Base-by-base conservation (phyloP, 495 filamentous ascomycete species). In the Aspergillus bridgeri region DNA sequence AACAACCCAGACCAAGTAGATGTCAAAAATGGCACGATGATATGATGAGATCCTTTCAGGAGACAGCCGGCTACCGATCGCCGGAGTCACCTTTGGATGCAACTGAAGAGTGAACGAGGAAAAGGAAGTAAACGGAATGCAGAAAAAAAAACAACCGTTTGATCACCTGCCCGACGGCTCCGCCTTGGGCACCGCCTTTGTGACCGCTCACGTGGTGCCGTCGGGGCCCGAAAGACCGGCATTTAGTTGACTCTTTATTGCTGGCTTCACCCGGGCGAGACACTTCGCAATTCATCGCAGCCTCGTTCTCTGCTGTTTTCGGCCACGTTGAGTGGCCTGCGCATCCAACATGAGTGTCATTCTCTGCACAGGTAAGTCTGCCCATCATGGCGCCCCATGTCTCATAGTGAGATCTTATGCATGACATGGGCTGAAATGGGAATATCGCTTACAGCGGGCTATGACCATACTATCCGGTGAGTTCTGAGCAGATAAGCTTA, bases 391-490 rank as follows among this genome's bases (percentile, higher is more conserved):
- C 25, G 6, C 8, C 15, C 1, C 19, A n/a, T 9, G 15, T 25
- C 33, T 29, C 53, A n/a, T 38, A 29, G 19, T 3, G 21, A 21
- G 17, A 11, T 25, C 3, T 24, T 24, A 11, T 25, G 13, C 8
- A n/a, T 11, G 22, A 23, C 24, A 25, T 50, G 5, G 3, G 23
- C 48, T 50, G 45, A 49, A 11, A 42, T 48, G 29, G 42, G 21
- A 38, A 29, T 33, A 44, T 51, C 48, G 42, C 18, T 3, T 53
- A 70, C 74, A 90, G 94, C 94, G 73, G 95, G 94, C 63, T 98
- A 98, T 76, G 94, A 98, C 79, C 94, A 98, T 77, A 98, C 94
- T 42, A 98, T 98, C 65, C 86, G 94, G 92, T 96, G 83, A 68
- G 82, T 68, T 44, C 18, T 51, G 6, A 22, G 3, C 24, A 13